phyloP scores from a whole-genome alignment of 306 rosid genomes.

The Dalbergia cochinchinensis region DNA sequence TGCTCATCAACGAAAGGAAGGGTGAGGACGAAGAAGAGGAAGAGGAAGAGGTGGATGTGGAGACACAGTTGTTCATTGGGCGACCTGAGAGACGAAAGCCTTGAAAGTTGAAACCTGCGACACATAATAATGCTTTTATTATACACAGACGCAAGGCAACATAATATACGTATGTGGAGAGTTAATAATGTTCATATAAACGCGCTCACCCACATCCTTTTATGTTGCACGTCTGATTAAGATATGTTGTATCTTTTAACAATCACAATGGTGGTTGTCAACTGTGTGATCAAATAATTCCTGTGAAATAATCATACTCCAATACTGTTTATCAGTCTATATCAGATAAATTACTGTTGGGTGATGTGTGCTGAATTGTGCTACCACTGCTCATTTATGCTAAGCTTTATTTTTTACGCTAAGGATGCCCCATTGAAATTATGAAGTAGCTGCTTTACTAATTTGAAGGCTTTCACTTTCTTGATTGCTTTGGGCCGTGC shows the following conservation, averaged over 20 bases:
- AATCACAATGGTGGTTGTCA: slow-evolving; percentile 11
- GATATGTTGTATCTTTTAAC: background rate
- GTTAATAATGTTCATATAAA: slow-evolving; percentile 18
- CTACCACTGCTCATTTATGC: no score
- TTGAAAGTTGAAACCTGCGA: slow-evolving; percentile 19
- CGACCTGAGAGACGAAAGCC: slow-evolving; percentile 57
- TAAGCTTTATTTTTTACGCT: no score
- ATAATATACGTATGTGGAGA: background rate
- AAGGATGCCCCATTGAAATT: no score
- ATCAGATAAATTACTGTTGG: background rate
- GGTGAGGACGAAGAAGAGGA: background rate
- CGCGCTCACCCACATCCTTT: background rate
- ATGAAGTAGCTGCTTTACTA: no score
- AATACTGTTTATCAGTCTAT: background rate
- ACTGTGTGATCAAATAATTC: background rate
- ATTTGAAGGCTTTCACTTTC: no score
- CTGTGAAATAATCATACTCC: background rate
- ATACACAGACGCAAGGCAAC: background rate
- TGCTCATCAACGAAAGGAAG: background rate
- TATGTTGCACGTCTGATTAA: background rate
- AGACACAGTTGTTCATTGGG: slow-evolving; percentile 81
- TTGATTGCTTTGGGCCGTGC: no score
- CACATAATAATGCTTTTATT: background rate
- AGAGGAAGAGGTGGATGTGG: slow-evolving; percentile 58
- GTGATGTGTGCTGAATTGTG: no score